Evolutionary conservation across 1,284 basidiomycete genomes (phyloP).

Genomic region (Pseudozyma pruni): DNA sequence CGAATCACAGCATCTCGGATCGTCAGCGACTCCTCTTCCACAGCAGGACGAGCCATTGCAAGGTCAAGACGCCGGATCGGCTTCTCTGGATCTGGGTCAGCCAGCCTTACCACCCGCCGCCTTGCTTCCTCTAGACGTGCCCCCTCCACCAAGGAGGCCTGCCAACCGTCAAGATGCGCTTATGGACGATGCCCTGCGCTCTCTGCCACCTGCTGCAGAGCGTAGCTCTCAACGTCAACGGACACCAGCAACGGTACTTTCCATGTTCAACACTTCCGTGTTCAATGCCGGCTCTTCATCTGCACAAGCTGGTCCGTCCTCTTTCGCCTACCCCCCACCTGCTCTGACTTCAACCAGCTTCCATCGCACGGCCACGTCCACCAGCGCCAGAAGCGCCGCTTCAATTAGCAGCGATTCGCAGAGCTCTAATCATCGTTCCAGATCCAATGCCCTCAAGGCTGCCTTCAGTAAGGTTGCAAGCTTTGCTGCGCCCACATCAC

Average conservation of each 20-base stretch:
- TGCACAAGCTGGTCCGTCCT: slow-evolving; percentile 10
- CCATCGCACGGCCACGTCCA: slow-evolving; percentile 25
- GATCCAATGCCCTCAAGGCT: slow-evolving; percentile 15
- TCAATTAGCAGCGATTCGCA: slow-evolving; percentile 21
- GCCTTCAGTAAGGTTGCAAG: slow-evolving; percentile 30
- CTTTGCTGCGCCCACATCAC: slow-evolving; percentile 22
- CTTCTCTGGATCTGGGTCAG: background rate
- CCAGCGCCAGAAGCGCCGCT: slow-evolving; percentile 12
- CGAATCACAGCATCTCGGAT: background rate
- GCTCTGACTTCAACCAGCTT: slow-evolving; percentile 6
- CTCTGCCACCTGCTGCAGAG: slow-evolving; percentile 40
- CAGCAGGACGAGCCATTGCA: background rate
- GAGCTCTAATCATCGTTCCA: slow-evolving; percentile 15
- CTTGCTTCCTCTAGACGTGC: slow-evolving; percentile 22
- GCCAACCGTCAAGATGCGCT: slow-evolving; percentile 29
- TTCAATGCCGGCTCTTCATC: slow-evolving; percentile 4
- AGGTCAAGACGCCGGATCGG: background rate
- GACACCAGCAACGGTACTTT: slow-evolving; percentile 29
- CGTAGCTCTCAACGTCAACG: slow-evolving; percentile 21
- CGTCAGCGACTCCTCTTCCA: no score
- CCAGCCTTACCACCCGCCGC: slow-evolving; percentile 24
- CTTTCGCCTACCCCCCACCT: slow-evolving; percentile 20
- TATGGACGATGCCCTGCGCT: slow-evolving; percentile 49
- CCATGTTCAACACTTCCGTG: slow-evolving; percentile 35
- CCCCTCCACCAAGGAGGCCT: slow-evolving; percentile 34